These are phyloP conservation scores for Pichia sp. DNA, from an alignment of 1,139 yeast species.

Conservation along the genomic window DNA sequence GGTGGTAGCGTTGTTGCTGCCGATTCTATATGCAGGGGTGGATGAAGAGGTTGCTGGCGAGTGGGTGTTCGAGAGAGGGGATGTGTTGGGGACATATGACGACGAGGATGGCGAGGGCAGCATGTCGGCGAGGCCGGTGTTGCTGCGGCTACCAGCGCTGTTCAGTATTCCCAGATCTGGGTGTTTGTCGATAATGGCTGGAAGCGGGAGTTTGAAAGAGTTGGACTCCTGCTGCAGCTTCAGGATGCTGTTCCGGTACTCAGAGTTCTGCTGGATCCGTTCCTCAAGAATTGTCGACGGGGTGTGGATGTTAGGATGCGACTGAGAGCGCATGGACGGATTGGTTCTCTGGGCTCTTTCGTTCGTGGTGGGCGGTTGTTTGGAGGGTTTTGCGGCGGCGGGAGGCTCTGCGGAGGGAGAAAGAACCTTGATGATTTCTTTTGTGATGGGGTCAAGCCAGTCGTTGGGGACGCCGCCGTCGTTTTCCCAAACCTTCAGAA, in stretches of 20 bases:
- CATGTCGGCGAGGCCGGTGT: neutral
- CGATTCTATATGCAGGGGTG: neutral
- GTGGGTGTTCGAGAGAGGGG: neutral
- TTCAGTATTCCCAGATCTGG: conserved; percentile 2
- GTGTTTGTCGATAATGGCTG: conserved; percentile 20
- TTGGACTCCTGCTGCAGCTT: conserved; percentile 9
- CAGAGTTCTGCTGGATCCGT: conserved; percentile 10
- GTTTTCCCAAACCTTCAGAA: conserved; percentile 30
- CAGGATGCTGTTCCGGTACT: conserved; percentile 10
- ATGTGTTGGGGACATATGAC: neutral
- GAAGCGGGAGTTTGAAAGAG: conserved; percentile 19
- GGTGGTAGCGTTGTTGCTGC: neutral
- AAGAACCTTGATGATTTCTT: conserved; percentile 17
- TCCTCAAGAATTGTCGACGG: conserved; percentile 7
- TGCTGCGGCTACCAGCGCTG: neutral
- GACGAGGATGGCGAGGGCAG: conserved; percentile 1
- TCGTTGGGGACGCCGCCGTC: conserved; percentile 24
- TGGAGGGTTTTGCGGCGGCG: neutral
- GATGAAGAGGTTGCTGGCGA: neutral
- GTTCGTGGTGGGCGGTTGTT: neutral
- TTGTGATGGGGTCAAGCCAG: conserved; percentile 27
- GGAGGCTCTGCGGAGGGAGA: neutral
- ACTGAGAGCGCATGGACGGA: neutral
- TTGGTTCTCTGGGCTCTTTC: neutral
- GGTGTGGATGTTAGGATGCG: conserved; percentile 4